These are phyloP conservation scores for Stereocaulon alpinum DNA, from an alignment of 495 filamentous ascomycete species.

Conservation along the genomic window DNA sequence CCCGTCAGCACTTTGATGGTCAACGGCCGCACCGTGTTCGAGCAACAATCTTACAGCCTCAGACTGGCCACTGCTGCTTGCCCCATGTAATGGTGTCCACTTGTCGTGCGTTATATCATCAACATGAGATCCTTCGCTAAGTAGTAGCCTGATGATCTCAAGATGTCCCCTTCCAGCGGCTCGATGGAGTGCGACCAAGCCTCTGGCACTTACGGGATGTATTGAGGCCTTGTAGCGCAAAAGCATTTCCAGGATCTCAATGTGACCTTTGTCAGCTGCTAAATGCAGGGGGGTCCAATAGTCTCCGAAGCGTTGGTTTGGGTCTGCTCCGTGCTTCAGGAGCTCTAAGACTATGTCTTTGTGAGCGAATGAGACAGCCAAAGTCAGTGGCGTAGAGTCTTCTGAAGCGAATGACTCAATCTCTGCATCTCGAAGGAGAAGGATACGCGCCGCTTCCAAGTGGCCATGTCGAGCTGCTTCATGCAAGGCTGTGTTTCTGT, in stretches of 20 bases:
- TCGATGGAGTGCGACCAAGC: slow-evolving; percentile 9
- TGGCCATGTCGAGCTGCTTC: slow-evolving; percentile 17
- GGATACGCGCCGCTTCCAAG: not conserved
- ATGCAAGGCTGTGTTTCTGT: slow-evolving; percentile 16
- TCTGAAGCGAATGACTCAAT: not conserved
- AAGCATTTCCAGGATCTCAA: not conserved
- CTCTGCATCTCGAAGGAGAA: slow-evolving; percentile 13
- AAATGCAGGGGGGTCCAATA: slow-evolving; percentile 3
- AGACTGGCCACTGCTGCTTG: slow-evolving; percentile 5
- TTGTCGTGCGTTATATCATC: not conserved
- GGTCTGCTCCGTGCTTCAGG: slow-evolving; percentile 5
- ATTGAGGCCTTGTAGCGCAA: not conserved
- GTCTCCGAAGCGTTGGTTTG: not conserved
- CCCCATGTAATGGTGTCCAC: slow-evolving; percentile 13
- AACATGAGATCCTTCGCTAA: not conserved
- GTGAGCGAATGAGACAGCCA: slow-evolving; percentile 9
- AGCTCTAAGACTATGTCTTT: not conserved
- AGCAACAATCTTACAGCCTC: slow-evolving; percentile 7
- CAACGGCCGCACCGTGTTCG: not conserved
- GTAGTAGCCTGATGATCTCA: slow-evolving; percentile 1
- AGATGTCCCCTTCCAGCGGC: slow-evolving; percentile 11
- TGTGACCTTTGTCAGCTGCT: slow-evolving; percentile 4
- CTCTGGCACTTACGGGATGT: not conserved
- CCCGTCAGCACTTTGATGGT: slow-evolving; percentile 2
- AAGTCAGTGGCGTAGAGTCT: not conserved